phyloP scores from a whole-genome alignment of 2,329 filamentous ascomycete genomes.

The Herpomyces periplanetae region DNA sequence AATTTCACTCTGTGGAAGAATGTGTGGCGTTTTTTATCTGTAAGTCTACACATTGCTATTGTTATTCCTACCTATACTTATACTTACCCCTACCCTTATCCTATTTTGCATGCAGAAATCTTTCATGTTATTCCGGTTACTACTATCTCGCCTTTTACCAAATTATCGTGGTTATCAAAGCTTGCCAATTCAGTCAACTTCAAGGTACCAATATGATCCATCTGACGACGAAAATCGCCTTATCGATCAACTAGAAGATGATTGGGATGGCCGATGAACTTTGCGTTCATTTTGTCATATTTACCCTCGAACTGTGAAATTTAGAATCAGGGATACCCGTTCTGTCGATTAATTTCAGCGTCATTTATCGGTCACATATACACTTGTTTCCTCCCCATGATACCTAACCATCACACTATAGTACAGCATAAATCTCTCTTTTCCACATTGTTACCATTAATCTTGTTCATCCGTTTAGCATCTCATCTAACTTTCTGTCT shows the following conservation, averaged over 20 bases:
- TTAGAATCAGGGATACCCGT: too few species aligned
- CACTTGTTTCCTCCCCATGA: too few species aligned
- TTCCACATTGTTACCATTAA: too few species aligned
- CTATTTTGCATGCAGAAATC: not conserved
- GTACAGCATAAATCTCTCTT: too few species aligned
- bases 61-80: not conserved
- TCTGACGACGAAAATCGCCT: slow-evolving; percentile 60
- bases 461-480: too few species aligned
- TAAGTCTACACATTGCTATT: slow-evolving; percentile 11
- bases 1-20: slow-evolving; percentile 80
- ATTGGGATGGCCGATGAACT: slow-evolving; percentile 35
- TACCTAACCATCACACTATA: too few species aligned
- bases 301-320: too few species aligned
- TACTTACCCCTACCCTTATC: not conserved
- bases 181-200: slow-evolving; percentile 6
- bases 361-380: too few species aligned
- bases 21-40: slow-evolving; percentile 44
- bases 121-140: slow-evolving; percentile 4
- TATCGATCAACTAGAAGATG: slow-evolving; percentile 82
- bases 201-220: slow-evolving; percentile 8
- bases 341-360: too few species aligned
- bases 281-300: too few species aligned
- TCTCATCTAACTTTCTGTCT: too few species aligned
- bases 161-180: slow-evolving; percentile 5
- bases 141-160: slow-evolving; percentile 7